Percentiles rank a stretch among this genome's conserved stretches.
Conservation (phyloP, 2,329 filamentous ascomycete genomes). For the Esteya vermicola region DNA sequence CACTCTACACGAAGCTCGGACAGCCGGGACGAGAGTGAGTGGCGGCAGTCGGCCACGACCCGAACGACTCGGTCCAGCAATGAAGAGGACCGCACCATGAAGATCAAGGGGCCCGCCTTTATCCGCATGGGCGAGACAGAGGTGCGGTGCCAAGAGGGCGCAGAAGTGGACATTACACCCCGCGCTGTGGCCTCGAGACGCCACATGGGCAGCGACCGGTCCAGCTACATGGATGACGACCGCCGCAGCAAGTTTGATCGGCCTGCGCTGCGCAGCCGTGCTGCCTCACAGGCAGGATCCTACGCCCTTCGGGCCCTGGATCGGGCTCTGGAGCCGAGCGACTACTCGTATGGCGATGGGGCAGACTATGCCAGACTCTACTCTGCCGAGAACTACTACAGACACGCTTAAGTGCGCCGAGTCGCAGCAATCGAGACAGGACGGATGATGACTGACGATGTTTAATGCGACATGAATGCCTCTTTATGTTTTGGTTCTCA, state of each 20-base stretch:
- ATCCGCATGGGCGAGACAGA: conserved; percentile 42
- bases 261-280: conserved; percentile 28
- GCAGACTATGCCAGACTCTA: conserved; percentile 4
- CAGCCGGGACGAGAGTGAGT: conserved; percentile 51
- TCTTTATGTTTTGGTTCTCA: background rate
- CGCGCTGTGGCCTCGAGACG: conserved; percentile 10
- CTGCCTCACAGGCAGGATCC: conserved; percentile 36
- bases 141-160: conserved; percentile 43
- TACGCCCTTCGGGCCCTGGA: no score
- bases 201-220: conserved; percentile 28
- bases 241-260: conserved; percentile 29
- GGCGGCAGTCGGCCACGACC: conserved; percentile 45
- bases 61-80: conserved; percentile 42
- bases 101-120: conserved; percentile 39
- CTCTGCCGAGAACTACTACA: background rate
- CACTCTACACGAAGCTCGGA: conserved; percentile 43
- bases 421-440: no score
- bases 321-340: conserved; percentile 13
- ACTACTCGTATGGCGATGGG: conserved; percentile 10
- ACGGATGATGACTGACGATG: no score
- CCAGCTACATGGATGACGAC: conserved; percentile 37
- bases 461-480: conserved; percentile 4
- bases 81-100: conserved; percentile 48
- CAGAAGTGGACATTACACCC: conserved; percentile 41
- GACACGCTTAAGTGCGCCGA: no score